A percentile compares a stretch with the other conserved stretches of the same genome.
Conservation (phyloP, 257 asterid genomes). For the Plantago elongata region DNA sequence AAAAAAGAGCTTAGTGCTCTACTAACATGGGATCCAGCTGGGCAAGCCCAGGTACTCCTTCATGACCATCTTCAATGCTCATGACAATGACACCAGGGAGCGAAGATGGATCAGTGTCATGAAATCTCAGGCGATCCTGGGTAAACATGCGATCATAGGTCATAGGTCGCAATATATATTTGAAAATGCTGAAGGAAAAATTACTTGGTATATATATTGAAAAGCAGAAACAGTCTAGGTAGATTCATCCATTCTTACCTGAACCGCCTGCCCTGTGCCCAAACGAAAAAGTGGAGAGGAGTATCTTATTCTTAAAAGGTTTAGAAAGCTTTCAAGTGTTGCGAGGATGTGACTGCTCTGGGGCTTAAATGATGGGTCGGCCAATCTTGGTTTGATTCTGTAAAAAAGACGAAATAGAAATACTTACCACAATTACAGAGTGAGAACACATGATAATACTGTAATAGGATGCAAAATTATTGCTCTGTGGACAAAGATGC, state of each 20-base stretch:
- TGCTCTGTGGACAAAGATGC: background rate
- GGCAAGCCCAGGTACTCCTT: conserved; percentile 58
- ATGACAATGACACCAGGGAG: conserved; percentile 74
- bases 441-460: background rate
- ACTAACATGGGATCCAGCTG: conserved; percentile 75
- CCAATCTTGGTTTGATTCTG: conserved; percentile 84
- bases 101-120: conserved; percentile 74
- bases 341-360: conserved; percentile 64
- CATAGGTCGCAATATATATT: background rate
- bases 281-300: conserved; percentile 94
- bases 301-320: conserved; percentile 67
- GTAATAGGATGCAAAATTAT: background rate
- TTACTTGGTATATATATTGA: background rate
- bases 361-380: conserved; percentile 72
- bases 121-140: conserved; percentile 83
- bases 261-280: conserved; percentile 57
- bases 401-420: conserved; percentile 13
- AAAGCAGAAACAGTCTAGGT: background rate
- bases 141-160: conserved; percentile 8
- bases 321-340: conserved; percentile 64
- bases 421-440: conserved; percentile 1
- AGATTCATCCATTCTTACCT: conserved; percentile 43
- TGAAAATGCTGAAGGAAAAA: background rate
- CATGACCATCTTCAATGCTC: conserved; percentile 88
- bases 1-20: background rate